Conservation (phyloP, 2,329 filamentous ascomycete species). For the Verticillium klebahnii region DNA sequence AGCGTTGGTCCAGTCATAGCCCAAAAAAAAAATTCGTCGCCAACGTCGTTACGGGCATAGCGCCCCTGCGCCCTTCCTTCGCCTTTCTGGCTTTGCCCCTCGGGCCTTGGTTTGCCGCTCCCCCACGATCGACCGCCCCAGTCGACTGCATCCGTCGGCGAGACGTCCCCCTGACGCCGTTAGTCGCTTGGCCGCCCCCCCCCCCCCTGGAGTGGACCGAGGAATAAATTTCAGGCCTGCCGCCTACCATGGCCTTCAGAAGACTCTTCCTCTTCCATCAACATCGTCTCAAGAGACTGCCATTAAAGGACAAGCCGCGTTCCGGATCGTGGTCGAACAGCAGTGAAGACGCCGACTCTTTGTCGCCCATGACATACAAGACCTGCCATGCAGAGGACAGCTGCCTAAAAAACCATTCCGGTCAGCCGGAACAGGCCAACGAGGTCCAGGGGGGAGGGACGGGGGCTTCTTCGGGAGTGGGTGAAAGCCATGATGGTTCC, state of each 20-base stretch:
- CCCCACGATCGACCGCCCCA: background rate
- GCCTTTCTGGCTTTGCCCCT: background rate
- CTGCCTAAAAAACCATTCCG: constrained; percentile 30
- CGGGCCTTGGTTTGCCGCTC: background rate
- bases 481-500: background rate
- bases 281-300: background rate
- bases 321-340: constrained; percentile 2
- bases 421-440: constrained; percentile 1
- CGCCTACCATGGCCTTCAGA: background rate
- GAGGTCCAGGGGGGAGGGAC: background rate
- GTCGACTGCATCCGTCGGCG: background rate
- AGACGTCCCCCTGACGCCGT: background rate
- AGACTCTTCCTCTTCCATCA: background rate
- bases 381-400: constrained; percentile 30
- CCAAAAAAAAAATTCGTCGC: background rate
- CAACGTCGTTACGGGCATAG: background rate
- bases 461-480: background rate
- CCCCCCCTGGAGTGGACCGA: background rate
- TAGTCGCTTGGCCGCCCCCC: background rate
- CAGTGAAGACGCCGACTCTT: constrained; percentile 3
- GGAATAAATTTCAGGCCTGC: background rate
- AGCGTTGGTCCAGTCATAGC: background rate
- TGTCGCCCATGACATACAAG: constrained; percentile 3
- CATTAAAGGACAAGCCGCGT: background rate
- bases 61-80: background rate